A percentile compares a stretch with the other conserved stretches of the same genome.
phyloP scores from a whole-genome alignment of 345 rosid species.

The Psidium guajava region DNA sequence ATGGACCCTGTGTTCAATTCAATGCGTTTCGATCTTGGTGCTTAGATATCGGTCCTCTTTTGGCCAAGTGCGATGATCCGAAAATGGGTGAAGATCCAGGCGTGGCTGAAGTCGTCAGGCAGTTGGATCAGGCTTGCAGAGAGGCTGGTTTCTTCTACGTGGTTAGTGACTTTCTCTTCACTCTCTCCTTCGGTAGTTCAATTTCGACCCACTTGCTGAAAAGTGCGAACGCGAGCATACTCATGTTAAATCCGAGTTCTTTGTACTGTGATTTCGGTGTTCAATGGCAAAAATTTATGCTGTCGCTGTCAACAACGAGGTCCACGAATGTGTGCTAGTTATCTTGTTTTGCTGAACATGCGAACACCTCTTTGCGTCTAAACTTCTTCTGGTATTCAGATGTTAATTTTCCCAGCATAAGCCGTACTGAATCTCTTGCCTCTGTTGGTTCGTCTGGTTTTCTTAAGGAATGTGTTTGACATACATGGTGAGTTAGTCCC shows the following conservation, averaged over 20 bases:
- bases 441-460: neutral
- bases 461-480: neutral
- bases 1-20: neutral
- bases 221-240: neutral
- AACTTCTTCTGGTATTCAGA: neutral
- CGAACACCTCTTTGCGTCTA: neutral
- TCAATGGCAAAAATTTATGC: neutral
- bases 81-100: conserved; percentile 43
- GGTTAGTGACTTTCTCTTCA: conserved; percentile 11
- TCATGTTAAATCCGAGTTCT: neutral
- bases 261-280: neutral
- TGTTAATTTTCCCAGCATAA: neutral
- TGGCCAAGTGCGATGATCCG: conserved; percentile 54
- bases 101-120: conserved; percentile 41
- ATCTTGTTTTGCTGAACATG: neutral
- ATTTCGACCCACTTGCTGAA: neutral
- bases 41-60: conserved; percentile 53
- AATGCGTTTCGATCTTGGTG: neutral
- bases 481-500: neutral
- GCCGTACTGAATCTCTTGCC: neutral
- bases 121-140: conserved; percentile 70
- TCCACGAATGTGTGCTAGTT: neutral
- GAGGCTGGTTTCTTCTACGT: conserved; percentile 90
- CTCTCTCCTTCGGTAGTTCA: neutral
- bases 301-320: neutral